phyloP scores from a whole-genome alignment of 2,329 filamentous ascomycete genomes.

The Neofusicoccum sp. region DNA sequence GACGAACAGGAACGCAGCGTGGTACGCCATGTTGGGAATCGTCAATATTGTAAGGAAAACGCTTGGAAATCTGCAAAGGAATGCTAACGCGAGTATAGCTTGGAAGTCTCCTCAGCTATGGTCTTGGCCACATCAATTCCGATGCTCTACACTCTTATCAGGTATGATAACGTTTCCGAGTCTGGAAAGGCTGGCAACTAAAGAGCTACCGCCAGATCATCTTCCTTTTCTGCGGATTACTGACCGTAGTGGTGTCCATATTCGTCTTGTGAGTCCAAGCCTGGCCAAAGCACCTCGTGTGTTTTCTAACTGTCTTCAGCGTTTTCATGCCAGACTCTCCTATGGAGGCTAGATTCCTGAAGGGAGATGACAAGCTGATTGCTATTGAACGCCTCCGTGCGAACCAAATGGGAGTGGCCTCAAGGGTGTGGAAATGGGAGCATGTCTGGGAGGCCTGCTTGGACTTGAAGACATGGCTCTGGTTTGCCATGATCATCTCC shows the following conservation, averaged over 20 bases:
- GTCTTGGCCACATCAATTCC: constrained; percentile 57
- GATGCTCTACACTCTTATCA: constrained; percentile 35
- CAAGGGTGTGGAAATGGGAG: constrained; percentile 51
- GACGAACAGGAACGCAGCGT: constrained; percentile 52
- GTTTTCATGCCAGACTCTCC: constrained; percentile 64
- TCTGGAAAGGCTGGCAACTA: neutral
- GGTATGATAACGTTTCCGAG: neutral
- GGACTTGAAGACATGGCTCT: constrained; percentile 62
- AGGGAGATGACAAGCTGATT: constrained; percentile 55
- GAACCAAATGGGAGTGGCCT: constrained; percentile 43
- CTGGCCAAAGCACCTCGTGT: neutral
- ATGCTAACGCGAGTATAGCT: constrained; percentile 19
- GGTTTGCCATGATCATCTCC: constrained; percentile 54
- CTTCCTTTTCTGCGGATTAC: constrained; percentile 35
- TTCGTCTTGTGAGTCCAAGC: constrained; percentile 43
- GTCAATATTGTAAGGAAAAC: constrained; percentile 44
- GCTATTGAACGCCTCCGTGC: constrained; percentile 54
- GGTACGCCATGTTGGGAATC: constrained; percentile 59
- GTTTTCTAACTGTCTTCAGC: constrained; percentile 6
- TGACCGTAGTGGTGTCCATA: constrained; percentile 53
- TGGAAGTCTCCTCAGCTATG: constrained; percentile 58
- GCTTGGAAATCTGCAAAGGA: neutral
- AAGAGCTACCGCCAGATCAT: constrained; percentile 28
- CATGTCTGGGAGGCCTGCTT: constrained; percentile 54
- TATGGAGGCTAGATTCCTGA: constrained; percentile 59